Conservation (phyloP, 1,284 basidiomycete genomes). For the Tilletia caries region DNA sequence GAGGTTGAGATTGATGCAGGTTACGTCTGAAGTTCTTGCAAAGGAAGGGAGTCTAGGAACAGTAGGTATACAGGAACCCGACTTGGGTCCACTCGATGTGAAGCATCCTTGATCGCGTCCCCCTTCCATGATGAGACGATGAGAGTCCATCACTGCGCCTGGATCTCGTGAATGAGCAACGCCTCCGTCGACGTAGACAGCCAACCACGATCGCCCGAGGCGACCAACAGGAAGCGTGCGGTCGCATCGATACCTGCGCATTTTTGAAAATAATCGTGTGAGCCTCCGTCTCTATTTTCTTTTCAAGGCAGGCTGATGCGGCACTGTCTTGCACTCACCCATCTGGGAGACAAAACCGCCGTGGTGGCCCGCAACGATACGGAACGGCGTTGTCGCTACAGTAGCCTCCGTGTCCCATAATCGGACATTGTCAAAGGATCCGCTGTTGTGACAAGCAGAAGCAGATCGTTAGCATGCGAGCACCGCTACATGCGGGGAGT, state of each 20-base stretch:
- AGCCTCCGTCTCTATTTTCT: background rate
- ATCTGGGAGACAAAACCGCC: constrained; percentile 87
- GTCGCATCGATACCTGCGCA: constrained; percentile 76
- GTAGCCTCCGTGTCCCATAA: constrained; percentile 78
- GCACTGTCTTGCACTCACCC: too few species aligned
- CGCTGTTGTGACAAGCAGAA: constrained; percentile 59
- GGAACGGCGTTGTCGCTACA: constrained; percentile 64
- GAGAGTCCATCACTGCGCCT: background rate
- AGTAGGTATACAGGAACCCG: background rate
- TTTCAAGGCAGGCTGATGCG: background rate
- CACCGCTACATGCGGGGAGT: too few species aligned
- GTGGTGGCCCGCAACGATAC: constrained; percentile 94
- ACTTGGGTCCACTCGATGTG: too few species aligned
- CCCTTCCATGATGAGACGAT: background rate
- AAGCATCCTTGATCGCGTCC: background rate
- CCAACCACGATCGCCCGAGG: constrained; percentile 93
- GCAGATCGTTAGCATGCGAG: background rate
- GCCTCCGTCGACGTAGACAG: constrained; percentile 54
- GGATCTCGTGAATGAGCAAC: constrained; percentile 45
- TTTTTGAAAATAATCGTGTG: background rate
- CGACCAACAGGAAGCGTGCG: constrained; percentile 78
- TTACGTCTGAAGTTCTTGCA: background rate
- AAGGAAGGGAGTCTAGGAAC: background rate
- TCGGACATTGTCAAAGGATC: constrained; percentile 86
- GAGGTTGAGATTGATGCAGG: too few species aligned